Conservation (phyloP, 2,329 filamentous ascomycete genomes). For the Neonectria sp. region DNA sequence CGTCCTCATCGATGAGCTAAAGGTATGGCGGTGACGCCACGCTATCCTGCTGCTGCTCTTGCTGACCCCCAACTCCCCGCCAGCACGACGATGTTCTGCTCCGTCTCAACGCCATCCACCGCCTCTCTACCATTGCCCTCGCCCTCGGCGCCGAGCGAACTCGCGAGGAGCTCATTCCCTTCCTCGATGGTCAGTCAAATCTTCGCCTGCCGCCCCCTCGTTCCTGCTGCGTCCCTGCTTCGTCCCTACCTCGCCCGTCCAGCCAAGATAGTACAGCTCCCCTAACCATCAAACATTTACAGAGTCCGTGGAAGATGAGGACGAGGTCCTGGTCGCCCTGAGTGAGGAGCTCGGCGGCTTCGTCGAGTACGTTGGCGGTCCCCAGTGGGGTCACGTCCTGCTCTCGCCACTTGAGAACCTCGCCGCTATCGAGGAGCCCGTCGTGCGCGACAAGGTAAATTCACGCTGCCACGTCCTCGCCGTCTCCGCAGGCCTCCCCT, state of each 20-base stretch:
- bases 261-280: slow-evolving; percentile 23
- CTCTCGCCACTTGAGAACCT: slow-evolving; percentile 98
- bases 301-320: slow-evolving; percentile 99
- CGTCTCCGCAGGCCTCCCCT: background rate
- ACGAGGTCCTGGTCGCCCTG: slow-evolving; percentile 96
- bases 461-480: slow-evolving; percentile 39
- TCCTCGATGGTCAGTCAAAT: slow-evolving; percentile 88
- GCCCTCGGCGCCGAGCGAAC: slow-evolving; percentile 96
- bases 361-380: slow-evolving; percentile 96
- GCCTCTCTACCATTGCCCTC: slow-evolving; percentile 97
- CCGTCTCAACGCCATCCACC: slow-evolving; percentile 97
- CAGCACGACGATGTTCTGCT: slow-evolving; percentile 99
- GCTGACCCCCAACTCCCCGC: slow-evolving; percentile 40
- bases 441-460: slow-evolving; percentile 95
- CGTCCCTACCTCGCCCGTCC: slow-evolving; percentile 21
- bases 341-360: slow-evolving; percentile 98
- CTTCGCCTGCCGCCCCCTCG: slow-evolving; percentile 38
- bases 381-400: slow-evolving; percentile 94
- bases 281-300: slow-evolving; percentile 44
- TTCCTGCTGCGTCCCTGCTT: slow-evolving; percentile 2
- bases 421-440: slow-evolving; percentile 97
- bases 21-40: slow-evolving; percentile 73
- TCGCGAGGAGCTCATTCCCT: slow-evolving; percentile 98
- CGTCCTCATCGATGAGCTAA: slow-evolving; percentile 99
- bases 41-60: slow-evolving; percentile 32